Conservation (phyloP, 108 stramenopile genomes). For the Mayamaea pseudoterrestris region DNA sequence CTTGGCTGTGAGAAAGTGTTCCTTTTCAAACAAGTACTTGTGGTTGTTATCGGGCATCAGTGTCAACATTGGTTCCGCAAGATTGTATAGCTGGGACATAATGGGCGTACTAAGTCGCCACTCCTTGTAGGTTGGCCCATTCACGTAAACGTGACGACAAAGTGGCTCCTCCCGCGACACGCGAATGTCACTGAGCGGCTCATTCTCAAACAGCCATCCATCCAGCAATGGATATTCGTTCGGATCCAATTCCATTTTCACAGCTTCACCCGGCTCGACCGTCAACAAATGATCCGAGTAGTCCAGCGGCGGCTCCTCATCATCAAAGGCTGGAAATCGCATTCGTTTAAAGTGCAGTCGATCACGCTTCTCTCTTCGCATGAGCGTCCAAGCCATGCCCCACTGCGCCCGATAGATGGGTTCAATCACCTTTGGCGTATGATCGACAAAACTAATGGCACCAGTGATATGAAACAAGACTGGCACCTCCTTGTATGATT, state of each 20-base stretch:
- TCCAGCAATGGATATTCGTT: constrained; percentile 43
- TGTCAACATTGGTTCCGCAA: constrained; percentile 88
- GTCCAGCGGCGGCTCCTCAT: constrained; percentile 99
- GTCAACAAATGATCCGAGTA: constrained; percentile 98
- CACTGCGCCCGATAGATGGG: constrained; percentile 98
- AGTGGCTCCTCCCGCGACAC: constrained; percentile 27
- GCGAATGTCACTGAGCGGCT: constrained; percentile 39
- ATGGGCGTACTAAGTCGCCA: constrained; percentile 92
- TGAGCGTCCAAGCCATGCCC: constrained; percentile 98
- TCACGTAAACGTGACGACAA: constrained; percentile 67
- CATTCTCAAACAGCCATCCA: constrained; percentile 81
- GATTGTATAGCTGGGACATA: constrained; percentile 88
- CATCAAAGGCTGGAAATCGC: constrained; percentile 99
- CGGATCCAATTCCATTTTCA: constrained; percentile 50
- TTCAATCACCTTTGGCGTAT: constrained; percentile 97
- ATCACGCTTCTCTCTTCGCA: constrained; percentile 98
- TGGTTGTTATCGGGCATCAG: constrained; percentile 83
- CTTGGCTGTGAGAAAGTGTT: constrained; percentile 95
- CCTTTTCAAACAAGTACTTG: constrained; percentile 88
- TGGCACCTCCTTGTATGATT: constrained; percentile 81
- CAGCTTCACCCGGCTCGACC: constrained; percentile 83
- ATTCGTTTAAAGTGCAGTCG: constrained; percentile 98
- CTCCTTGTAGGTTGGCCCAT: constrained; percentile 87
- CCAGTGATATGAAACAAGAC: constrained; percentile 98
- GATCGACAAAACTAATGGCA: constrained; percentile 97